Evolutionary conservation across 495 filamentous ascomycete species (phyloP), one percentile per base, ranked within the genome.

Genomic region (Oleoguttula mirabilis): DNA sequence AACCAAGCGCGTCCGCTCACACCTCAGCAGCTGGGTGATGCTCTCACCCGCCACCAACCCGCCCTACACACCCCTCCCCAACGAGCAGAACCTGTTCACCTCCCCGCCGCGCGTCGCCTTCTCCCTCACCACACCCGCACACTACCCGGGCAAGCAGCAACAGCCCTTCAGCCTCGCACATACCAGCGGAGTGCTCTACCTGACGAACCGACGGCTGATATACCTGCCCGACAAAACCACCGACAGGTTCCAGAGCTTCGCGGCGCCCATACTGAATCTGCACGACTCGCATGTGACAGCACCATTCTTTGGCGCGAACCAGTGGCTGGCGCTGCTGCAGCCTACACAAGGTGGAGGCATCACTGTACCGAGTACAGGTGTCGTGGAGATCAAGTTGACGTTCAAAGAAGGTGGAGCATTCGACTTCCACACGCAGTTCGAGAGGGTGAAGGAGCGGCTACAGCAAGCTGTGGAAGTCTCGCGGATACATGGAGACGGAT

Each of bases 321-420:
- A 79, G 52, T 98, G 90, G 90, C 73, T 73, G 19, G 79, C 79
- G 21, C 63, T 78, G 21, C 70, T 93, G 37, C 80, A 80, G 51
- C 87, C 92, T 15, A 82, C 90, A 21, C 56, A 77, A 1, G 77
- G 79, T 20, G 92, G 92, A n/a, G 85, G 85, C 30, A 84, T 98
- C 31, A 81, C 85, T 1, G 23, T 37, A 5, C 62, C 79, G n/a
- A 69, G 76, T 10, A 68, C 82, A 28, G 66, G 78, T 2, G 75
- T 76, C 12, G 70, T 94, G 21, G 82, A 88, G 50, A 47, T 88
- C 36, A 84, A 80, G 61, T 70, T 95, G 41, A 82, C 80, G 7
- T 98, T 96, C 68, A 84, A 84, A 60, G 90, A 98, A 39, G 90
- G 92, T 30, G 90, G 90, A 0, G 87, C 86, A 7, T 93, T 82